These are phyloP conservation scores for Senna tora DNA, from an alignment of 306 rosid species.

Conservation along the genomic window DNA sequence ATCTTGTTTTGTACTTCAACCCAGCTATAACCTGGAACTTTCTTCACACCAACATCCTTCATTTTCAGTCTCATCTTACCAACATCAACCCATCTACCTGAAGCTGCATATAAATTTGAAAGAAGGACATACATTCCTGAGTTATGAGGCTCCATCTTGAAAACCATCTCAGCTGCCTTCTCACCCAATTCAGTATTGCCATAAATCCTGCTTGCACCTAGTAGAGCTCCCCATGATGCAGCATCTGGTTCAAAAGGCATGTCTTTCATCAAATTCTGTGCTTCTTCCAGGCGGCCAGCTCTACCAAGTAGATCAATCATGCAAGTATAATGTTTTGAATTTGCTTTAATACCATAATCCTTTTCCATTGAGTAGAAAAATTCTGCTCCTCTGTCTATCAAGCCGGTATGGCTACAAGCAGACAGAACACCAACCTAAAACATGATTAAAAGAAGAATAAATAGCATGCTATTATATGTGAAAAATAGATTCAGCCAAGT, in stretches of 20 bases:
- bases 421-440: constrained; percentile 82
- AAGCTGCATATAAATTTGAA: constrained; percentile 87
- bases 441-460: constrained; percentile 25
- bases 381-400: constrained; percentile 64
- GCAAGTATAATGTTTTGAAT: constrained; percentile 78
- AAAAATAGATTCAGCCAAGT: neutral
- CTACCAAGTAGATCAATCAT: constrained; percentile 89
- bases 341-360: constrained; percentile 60
- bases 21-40: constrained; percentile 89
- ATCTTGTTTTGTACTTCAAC: constrained; percentile 75
- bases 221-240: constrained; percentile 88
- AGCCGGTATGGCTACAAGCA: constrained; percentile 84
- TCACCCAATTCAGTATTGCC: constrained; percentile 78
- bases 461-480: constrained; percentile 12
- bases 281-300: constrained; percentile 79
- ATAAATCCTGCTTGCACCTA: constrained; percentile 83
- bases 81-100: constrained; percentile 85
- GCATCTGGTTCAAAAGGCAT: constrained; percentile 83
- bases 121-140: constrained; percentile 90
- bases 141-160: constrained; percentile 82
- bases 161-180: constrained; percentile 79
- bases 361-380: constrained; percentile 67
- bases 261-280: constrained; percentile 63
- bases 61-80: constrained; percentile 72
- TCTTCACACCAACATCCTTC: constrained; percentile 75